Evolutionary conservation across 441 rosid genomes (phyloP).

Genomic region (Euphorbia celastroides): DNA sequence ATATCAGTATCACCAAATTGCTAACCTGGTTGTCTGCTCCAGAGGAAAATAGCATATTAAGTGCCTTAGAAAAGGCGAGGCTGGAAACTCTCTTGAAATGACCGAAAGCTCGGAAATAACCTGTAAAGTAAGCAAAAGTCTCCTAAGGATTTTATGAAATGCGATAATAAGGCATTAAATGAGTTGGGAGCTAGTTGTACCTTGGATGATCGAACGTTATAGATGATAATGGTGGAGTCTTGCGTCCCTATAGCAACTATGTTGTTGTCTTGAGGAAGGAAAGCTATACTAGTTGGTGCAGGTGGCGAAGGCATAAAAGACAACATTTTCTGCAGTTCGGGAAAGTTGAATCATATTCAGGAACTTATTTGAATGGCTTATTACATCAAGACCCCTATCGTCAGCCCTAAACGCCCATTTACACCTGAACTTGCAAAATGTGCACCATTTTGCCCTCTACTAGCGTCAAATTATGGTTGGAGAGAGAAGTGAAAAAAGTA

Average conservation of each 20-base stretch:
- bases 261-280: slow-evolving; percentile 63
- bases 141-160: neutral
- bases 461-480: too few relatives aligned
- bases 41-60: slow-evolving; percentile 44
- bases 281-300: slow-evolving; percentile 52
- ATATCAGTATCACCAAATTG: too few relatives aligned
- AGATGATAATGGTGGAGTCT: slow-evolving; percentile 44
- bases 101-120: slow-evolving; percentile 41
- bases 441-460: too few relatives aligned
- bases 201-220: slow-evolving; percentile 41
- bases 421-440: too few relatives aligned
- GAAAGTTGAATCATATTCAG: too few relatives aligned
- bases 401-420: too few relatives aligned
- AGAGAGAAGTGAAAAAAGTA: too few relatives aligned
- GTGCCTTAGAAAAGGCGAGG: slow-evolving; percentile 45
- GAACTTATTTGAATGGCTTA: too few relatives aligned
- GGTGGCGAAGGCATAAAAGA: slow-evolving; percentile 52
- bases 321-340: slow-evolving; percentile 39
- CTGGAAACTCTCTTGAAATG: slow-evolving; percentile 43
- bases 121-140: slow-evolving; percentile 23
- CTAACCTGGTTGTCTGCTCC: slow-evolving; percentile 60
- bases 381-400: too few relatives aligned
- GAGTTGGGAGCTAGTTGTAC: slow-evolving; percentile 24
- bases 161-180: neutral
- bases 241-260: slow-evolving; percentile 58